Evolutionary conservation across 73 alveolate genomes (phyloP), one percentile per base, ranked within the genome.

Genomic region (Symbiodinium pilosum): DNA sequence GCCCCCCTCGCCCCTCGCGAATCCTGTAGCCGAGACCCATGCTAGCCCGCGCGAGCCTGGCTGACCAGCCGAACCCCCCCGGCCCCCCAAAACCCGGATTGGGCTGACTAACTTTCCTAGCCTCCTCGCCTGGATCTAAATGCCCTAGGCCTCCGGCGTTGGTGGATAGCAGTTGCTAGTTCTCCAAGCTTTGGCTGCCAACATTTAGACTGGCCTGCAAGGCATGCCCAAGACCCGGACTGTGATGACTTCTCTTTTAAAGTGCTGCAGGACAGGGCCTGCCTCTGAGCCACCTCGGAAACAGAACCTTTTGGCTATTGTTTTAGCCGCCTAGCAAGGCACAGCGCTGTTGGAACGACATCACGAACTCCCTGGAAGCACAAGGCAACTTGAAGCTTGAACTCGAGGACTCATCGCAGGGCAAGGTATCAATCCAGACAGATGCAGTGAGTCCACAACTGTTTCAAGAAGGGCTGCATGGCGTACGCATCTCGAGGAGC

Each of bases 141-240:
- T 26, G 42, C 5, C 40, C 84, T 12, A 9, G 9, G 84, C 32
- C 28, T 59, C 77, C 6, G 77, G 30, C 8, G 77, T 5, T 26
- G n/a, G 77, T 8, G 38, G 77, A 4, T 8, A 28, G 11, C n/a
- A 5, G 21, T 34, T 14, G 77, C 8, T 4, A 59, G 43, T 30
- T 32, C 14, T 32, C 86, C 14, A 6, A 47, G 59, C 21, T 14
- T 47, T 47, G 21, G 14, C 6, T 14, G 14, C 14, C 21, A 6
- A 47, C 21, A 51, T 44, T 84, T 11, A 11, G 93, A 7, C 14
- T 3, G 4, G 28, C 4, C 32, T 32, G 34, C 39, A 24, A 91
- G 97, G 97, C 81, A 91, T 71, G 89, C 73, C 12, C 52, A 71
- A 24, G 97, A 91, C 54, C 97, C 97, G 47, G 89, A 91, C 7